Percentiles rank a stretch among this genome's conserved stretches.
These are phyloP conservation scores for Magnolia officinalis DNA, from an alignment of 164 flowering plant species.

Conservation along the genomic window DNA sequence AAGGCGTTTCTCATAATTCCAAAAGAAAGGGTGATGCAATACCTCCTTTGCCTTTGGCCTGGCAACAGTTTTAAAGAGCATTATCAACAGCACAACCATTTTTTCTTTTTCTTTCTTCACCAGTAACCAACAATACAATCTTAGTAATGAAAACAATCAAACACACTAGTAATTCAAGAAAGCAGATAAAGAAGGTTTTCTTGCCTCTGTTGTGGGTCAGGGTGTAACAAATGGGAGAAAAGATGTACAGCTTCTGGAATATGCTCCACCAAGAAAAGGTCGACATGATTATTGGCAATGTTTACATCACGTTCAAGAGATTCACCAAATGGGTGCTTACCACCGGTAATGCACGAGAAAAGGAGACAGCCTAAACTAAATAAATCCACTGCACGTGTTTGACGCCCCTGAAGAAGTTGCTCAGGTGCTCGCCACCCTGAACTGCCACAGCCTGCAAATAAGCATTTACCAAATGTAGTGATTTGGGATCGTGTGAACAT, in stretches of 20 bases:
- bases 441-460: conserved; percentile 61
- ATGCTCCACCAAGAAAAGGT: conserved; percentile 59
- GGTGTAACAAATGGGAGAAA: conserved; percentile 44
- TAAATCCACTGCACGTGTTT: conserved; percentile 71
- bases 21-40: conserved; percentile 66
- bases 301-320: conserved; percentile 61
- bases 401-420: conserved; percentile 63
- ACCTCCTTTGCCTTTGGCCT: conserved; percentile 65
- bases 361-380: conserved; percentile 83
- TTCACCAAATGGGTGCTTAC: conserved; percentile 74
- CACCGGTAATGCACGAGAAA: conserved; percentile 68
- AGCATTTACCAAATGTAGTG: not conserved
- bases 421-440: conserved; percentile 94
- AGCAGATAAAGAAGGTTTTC: not conserved
- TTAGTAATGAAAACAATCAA: not conserved
- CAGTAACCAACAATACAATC: not conserved
- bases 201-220: conserved; percentile 60
- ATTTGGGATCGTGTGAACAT: too few relatives aligned
- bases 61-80: conserved; percentile 2
- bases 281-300: conserved; percentile 47
- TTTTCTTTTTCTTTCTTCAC: too few relatives aligned
- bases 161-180: not conserved
- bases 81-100: not conserved
- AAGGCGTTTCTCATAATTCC: conserved; percentile 61
- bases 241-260: conserved; percentile 82